Evolutionary conservation across 805 yeast genomes (phyloP), one percentile per base, ranked within the genome.

Genomic region (Wickerhamiella galacta): DNA sequence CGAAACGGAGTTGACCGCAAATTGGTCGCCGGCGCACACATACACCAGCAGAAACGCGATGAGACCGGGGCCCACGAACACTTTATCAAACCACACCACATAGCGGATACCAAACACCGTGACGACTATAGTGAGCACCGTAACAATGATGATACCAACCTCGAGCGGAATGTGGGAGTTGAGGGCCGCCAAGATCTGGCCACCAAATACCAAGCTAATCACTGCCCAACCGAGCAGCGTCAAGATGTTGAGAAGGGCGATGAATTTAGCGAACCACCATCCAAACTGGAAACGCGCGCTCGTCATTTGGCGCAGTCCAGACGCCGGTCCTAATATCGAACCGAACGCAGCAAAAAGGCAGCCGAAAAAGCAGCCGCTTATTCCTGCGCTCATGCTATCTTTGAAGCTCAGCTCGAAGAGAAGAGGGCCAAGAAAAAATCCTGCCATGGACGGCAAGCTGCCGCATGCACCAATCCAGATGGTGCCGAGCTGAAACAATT

Each of bases 211-310:
- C 44, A 78, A 69, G 49, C 80, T 81, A 12, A 81, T 83, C 24
- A 82, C 74, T n/a, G 87, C 70, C 94, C 94, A 82, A 14, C 94
- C 94, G 44, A 79, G 52, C 10, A 76, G 75, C 32, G 93, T 92
- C 27, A 78, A 52, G 37, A 78, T 70, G 28, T 80, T 68, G 24
- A 77, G 68, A 28, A 82, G 51, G 4, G 81, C 73, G 29, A 79
- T 77, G 34, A 80, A 58, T 51, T 77, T 75, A 24, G 81, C 83
- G 43, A 73, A 70, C 75, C 76, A 77, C 72, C 83, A 75, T 1
- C 95, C 95, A 51, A 81, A 82, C 28, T 79, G 57, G 44, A 65
- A 80, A 40, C 92, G 62, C 1, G 83, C 75, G 16, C 79, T 66
- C 7, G 81, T 85, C 83, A 82, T 77, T 48, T 81, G 92, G 47